Evolutionary conservation across 2,329 filamentous ascomycete genomes (phyloP).

Genomic region (Chalaropsis thielavioides): DNA sequence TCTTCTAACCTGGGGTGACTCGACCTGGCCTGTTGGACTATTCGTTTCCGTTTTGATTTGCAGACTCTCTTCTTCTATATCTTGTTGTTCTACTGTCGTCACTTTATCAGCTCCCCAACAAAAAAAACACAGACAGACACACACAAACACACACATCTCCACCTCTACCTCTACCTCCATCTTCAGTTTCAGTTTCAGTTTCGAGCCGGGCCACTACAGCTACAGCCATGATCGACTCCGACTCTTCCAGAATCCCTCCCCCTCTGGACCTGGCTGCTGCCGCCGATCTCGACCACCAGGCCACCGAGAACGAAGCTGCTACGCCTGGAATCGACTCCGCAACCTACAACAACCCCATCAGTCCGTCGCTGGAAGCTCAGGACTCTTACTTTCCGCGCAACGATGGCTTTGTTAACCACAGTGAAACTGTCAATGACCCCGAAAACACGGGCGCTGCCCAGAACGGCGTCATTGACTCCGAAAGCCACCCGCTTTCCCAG

Average conservation of each 20-base stretch:
- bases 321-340: conserved; percentile 23
- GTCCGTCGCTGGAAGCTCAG: conserved; percentile 15
- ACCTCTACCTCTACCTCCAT: background rate
- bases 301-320: conserved; percentile 21
- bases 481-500: conserved; percentile 14
- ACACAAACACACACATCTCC: background rate
- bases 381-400: conserved; percentile 21
- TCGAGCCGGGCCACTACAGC: background rate
- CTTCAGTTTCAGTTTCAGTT: background rate
- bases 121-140: background rate
- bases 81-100: background rate
- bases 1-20: background rate
- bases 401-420: conserved; percentile 16
- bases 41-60: background rate
- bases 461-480: conserved; percentile 1
- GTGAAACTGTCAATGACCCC: background rate
- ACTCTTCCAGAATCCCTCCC: conserved; percentile 11
- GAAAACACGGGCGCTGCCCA: background rate
- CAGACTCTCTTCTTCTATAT: background rate
- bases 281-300: conserved; percentile 16
- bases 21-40: background rate
- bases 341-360: conserved; percentile 20
- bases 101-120: background rate
- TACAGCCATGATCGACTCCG: conserved; percentile 5
- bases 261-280: conserved; percentile 10